Evolutionary conservation across 805 yeast genomes (phyloP).

Genomic region (Clavispora santaluciae): DNA sequence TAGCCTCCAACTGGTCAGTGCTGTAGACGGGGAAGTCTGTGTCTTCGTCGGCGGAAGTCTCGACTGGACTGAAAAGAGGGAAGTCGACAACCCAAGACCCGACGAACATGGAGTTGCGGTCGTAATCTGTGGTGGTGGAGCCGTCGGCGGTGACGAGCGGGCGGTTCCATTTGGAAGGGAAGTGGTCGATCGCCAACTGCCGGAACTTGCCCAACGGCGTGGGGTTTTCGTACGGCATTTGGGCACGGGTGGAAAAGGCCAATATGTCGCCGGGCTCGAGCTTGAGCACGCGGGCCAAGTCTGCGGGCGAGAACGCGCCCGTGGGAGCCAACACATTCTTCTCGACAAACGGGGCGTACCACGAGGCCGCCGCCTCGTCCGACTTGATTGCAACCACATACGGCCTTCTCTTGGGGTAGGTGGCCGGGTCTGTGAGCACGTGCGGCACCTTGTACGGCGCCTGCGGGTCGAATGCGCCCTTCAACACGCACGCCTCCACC

Average conservation of each 20-base stretch:
- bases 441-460: slow-evolving; percentile 30
- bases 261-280: slow-evolving; percentile 66
- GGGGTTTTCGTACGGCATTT: slow-evolving; percentile 79
- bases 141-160: slow-evolving; percentile 19
- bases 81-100: slow-evolving; percentile 88
- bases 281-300: slow-evolving; percentile 25
- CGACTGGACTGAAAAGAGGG: slow-evolving; percentile 83
- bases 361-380: slow-evolving; percentile 32
- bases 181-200: slow-evolving; percentile 59
- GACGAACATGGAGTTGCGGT: slow-evolving; percentile 40
- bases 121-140: slow-evolving; percentile 8
- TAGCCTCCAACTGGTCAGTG: slow-evolving; percentile 47
- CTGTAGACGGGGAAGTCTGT: slow-evolving; percentile 61
- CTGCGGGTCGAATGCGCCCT: slow-evolving; percentile 36
- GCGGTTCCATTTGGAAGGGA: slow-evolving; percentile 49
- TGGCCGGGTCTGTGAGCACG: slow-evolving; percentile 32
- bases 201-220: slow-evolving; percentile 89
- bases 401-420: slow-evolving; percentile 58
- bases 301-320: slow-evolving; percentile 12
- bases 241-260: slow-evolving; percentile 73
- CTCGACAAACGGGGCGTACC: slow-evolving; percentile 42
- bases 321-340: slow-evolving; percentile 18
- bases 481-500: slow-evolving; percentile 68
- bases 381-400: slow-evolving; percentile 46
- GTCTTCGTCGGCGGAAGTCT: slow-evolving; percentile 19